Conservation (phyloP, 805 yeast species). For the Myxozyma sirexii region DNA sequence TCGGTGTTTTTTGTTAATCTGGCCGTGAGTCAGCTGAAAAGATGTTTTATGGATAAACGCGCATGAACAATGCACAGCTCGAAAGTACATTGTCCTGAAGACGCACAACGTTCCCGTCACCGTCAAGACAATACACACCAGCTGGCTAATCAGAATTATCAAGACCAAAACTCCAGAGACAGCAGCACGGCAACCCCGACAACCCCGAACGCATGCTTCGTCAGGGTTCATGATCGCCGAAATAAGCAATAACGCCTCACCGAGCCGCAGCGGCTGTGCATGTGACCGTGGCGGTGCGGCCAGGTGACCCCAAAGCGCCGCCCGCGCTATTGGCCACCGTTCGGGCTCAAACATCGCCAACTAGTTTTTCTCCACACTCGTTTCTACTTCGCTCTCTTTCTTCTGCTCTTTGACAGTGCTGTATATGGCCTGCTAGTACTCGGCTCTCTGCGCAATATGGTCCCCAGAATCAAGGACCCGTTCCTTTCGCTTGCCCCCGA, state of each 20-base stretch:
- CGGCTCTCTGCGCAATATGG: slow-evolving; percentile 4
- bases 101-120: no score
- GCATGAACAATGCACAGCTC: no score
- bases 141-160: no score
- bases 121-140: no score
- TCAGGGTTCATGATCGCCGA: no score
- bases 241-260: background rate
- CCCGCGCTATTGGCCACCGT: slow-evolving; percentile 16
- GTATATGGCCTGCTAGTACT: background rate
- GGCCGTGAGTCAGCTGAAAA: no score
- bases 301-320: slow-evolving; percentile 17
- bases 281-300: slow-evolving; percentile 14
- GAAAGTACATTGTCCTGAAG: no score
- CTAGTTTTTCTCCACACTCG: background rate
- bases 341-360: background rate
- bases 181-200: no score
- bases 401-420: background rate
- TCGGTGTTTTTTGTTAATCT: no score
- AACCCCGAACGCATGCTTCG: no score
- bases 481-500: slow-evolving; percentile 34
- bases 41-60: no score
- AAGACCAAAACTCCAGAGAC: no score
- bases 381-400: background rate
- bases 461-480: slow-evolving; percentile 26
- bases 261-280: slow-evolving; percentile 3